A percentile compares a stretch with the other conserved stretches of the same genome.
Conservation (phyloP, 139 green algal genomes). For the Astrephomene gubernaculifera region DNA sequence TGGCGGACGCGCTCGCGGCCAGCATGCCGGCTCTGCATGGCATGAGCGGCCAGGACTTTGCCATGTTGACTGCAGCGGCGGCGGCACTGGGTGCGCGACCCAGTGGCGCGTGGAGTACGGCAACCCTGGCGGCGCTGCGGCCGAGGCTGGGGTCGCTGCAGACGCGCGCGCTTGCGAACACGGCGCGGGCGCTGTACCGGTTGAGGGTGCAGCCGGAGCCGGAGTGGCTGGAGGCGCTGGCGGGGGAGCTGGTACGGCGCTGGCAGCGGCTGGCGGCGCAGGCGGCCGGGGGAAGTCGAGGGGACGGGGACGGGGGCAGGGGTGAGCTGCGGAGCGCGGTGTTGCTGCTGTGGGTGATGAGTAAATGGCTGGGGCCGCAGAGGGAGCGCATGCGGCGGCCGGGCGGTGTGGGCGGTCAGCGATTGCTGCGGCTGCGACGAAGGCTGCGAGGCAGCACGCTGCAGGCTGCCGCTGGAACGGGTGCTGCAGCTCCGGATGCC, state of each 20-base stretch:
- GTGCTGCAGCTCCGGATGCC: background rate
- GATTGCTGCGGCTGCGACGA: background rate
- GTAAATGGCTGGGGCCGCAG: constrained; percentile 8
- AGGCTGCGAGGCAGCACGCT: background rate
- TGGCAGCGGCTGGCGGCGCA: background rate
- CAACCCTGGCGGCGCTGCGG: constrained; percentile 7
- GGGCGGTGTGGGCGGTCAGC: background rate
- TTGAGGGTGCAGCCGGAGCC: constrained; percentile 25
- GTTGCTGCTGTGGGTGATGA: constrained; percentile 25
- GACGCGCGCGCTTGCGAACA: background rate
- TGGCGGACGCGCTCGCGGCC: constrained; percentile 2
- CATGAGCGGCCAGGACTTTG: constrained; percentile 22
- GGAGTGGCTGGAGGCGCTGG: constrained; percentile 11
- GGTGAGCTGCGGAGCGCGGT: background rate
- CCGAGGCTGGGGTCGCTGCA: background rate
- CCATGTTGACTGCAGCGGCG: constrained; percentile 3
- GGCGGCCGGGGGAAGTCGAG: background rate
- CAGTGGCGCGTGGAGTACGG: background rate
- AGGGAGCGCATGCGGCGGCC: background rate
- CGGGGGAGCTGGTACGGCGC: background rate
- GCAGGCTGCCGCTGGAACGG: background rate
- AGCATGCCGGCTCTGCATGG: background rate
- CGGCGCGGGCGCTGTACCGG: constrained; percentile 14
- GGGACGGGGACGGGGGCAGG: background rate
- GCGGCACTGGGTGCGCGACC: constrained; percentile 4